Evolutionary conservation across 1,139 yeast species (phyloP), one percentile per base, ranked within the genome.

Genomic region (Lodderomyces margitis): DNA sequence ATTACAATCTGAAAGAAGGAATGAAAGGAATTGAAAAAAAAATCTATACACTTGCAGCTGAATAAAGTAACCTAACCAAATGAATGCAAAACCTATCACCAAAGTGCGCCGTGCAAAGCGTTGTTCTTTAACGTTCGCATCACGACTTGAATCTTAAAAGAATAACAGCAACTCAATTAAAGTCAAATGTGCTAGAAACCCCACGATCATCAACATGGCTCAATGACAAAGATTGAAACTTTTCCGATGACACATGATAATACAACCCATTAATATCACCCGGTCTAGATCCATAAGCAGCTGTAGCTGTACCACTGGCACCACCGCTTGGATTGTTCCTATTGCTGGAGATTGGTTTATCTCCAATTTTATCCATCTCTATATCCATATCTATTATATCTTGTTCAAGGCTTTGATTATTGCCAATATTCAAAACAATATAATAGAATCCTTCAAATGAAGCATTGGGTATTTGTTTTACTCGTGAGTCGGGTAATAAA

Each of bases 401-500:
- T 9, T 45, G 46, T 27, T 52, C 48, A 7, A 39, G 37, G 7
- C 7, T 19, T 4, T 14, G n/a, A 15, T 17, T 24, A n/a, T n/a
- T 79, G 5, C 79, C 69, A 53, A 87, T 89, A 59, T 87, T 86
- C 55, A 88, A 80, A 34, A 88, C 88, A 32, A 88, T 80, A 59
- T 89, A 91, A 62, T 91, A 91, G 58, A 88, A 89, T 0, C 98
- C 98, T 38, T 89, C 96, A 59, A 84, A 91, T 5, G 95, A 84
- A 0, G 96, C 97, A 15, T 94, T 95, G 34, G 75, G 74, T 24
- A 84, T 78, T 45, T 70, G 76, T 49, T 75, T 79, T n/a, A 83
- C 68, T 40, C 79, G 65, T 16, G 89, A 81, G 61, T 89, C 95
- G 0, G 96, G 95, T 10, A 87, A 81, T 47, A 89, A 65, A 55